Evolutionary conservation across 345 rosid genomes (phyloP).

Genomic region (Rhodomyrtus tomentosa): DNA sequence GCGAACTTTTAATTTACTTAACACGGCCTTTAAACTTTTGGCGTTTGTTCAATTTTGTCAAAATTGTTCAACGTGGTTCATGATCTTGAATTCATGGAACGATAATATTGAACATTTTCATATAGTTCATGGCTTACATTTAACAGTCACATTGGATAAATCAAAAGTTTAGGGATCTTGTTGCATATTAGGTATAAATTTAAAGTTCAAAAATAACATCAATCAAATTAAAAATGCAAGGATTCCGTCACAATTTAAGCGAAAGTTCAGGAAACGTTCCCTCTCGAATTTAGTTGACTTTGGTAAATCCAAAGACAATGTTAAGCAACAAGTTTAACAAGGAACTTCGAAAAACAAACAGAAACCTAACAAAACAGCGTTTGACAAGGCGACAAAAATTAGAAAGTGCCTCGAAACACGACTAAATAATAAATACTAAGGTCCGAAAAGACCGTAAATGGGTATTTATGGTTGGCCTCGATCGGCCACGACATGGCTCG

Average conservation of each 20-base stretch:
- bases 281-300: no score
- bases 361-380: background rate
- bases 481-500: background rate
- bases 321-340: no score
- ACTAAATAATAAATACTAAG: background rate
- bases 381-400: background rate
- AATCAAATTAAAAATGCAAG: no score
- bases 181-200: fast-evolving
- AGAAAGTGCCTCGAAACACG: background rate
- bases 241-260: no score
- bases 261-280: fast-evolving
- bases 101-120: no score
- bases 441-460: background rate
- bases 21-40: fast-evolving
- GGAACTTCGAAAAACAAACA: background rate
- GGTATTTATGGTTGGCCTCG: background rate
- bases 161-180: fast-evolving
- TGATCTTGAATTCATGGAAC: no score
- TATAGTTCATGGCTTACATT: no score
- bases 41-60: no score
- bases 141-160: no score
- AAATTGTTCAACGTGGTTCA: no score
- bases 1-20: no score
- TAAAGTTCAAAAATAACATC: no score
- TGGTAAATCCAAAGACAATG: background rate